These are phyloP conservation scores for Spinellus fusiger DNA, from an alignment of 192 early-diverging fungal genomes.

Conservation along the genomic window DNA sequence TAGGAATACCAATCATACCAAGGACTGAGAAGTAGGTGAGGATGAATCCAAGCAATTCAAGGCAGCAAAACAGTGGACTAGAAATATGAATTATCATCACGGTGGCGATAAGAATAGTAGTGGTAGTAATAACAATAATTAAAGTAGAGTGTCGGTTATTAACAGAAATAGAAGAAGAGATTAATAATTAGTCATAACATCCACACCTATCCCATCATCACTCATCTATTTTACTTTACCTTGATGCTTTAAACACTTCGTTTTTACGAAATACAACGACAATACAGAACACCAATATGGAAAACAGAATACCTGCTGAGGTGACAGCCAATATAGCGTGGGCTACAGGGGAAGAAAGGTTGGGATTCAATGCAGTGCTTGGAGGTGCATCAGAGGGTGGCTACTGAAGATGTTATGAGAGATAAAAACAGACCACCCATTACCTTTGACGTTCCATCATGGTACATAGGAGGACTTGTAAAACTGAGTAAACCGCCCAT, in stretches of 20 bases:
- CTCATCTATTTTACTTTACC: constrained; percentile 24
- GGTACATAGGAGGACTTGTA: constrained; percentile 34
- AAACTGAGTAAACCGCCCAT: constrained; percentile 33
- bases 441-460: constrained; percentile 34
- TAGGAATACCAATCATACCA: constrained; percentile 38
- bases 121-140: too few species aligned
- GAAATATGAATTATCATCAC: neutral
- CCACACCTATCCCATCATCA: neutral
- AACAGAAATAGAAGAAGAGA: neutral
- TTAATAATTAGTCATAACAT: neutral
- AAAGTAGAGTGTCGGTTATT: neutral
- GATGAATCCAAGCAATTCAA: constrained; percentile 45
- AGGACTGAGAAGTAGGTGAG: constrained; percentile 33
- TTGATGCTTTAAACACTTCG: constrained; percentile 43
- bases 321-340: constrained; percentile 32
- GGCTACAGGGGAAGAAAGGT: constrained; percentile 31
- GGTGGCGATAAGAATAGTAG: too few species aligned
- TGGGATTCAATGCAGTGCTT: constrained; percentile 32
- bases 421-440: neutral
- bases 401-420: neutral
- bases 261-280: constrained; percentile 33
- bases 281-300: constrained; percentile 26
- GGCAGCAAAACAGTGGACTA: constrained; percentile 46
- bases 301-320: constrained; percentile 31
- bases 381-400: constrained; percentile 40